Conservation (phyloP, 2,329 filamentous ascomycete genomes). For the Oidium heveae region DNA sequence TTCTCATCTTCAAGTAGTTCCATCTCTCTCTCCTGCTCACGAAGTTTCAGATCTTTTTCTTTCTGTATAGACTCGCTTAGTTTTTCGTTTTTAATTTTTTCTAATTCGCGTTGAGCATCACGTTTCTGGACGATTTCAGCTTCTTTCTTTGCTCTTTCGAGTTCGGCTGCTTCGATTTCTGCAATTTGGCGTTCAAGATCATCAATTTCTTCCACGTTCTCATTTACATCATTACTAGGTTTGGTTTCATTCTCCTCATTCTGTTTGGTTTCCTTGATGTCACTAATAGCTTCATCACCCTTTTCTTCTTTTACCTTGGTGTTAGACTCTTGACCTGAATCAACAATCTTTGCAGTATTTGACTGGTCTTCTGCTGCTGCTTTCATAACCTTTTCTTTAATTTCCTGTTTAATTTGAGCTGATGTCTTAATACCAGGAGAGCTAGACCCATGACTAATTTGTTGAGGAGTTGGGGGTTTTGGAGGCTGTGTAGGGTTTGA, state of each 20-base stretch:
- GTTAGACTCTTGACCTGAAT: background rate
- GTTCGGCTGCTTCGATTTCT: constrained; percentile 24
- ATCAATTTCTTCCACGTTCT: constrained; percentile 13
- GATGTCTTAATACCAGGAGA: constrained; percentile 33
- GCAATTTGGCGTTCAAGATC: constrained; percentile 33
- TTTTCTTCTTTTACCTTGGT: background rate
- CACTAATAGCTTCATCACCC: background rate
- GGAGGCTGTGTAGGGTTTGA: constrained; percentile 54
- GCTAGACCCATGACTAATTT: constrained; percentile 47
- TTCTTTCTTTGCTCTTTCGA: constrained; percentile 13
- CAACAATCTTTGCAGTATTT: constrained; percentile 5
- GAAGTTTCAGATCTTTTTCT: constrained; percentile 31
- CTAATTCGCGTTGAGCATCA: constrained; percentile 15
- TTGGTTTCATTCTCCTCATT: constrained; percentile 17
- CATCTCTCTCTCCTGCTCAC: constrained; percentile 48
- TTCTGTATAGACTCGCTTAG: constrained; percentile 25
- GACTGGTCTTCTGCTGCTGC: constrained; percentile 13
- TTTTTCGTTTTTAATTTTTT: constrained; percentile 19
- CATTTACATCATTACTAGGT: background rate
- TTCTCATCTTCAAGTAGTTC: constrained; percentile 48
- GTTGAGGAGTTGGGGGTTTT: constrained; percentile 40
- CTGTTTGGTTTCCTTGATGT: constrained; percentile 13
- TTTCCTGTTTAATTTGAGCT: constrained; percentile 63
- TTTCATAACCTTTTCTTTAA: constrained; percentile 27
- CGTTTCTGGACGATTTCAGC: constrained; percentile 14